Evolutionary conservation across 2,329 filamentous ascomycete species (phyloP), one percentile per base, ranked within the genome.

Genomic region (Trichoderma semiorbis): DNA sequence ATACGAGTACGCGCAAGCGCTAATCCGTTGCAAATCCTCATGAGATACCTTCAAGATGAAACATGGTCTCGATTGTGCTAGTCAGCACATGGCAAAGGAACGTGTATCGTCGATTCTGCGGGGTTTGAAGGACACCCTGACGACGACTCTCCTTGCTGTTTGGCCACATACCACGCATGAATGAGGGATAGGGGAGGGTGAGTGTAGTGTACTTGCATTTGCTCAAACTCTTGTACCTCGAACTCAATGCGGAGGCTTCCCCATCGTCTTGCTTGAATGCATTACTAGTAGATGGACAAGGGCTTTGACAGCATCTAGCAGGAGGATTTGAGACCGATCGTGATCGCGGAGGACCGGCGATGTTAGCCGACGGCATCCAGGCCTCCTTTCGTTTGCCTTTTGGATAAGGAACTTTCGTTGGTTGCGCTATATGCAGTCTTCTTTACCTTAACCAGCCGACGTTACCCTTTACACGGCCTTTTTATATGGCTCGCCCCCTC

Each of bases 121-220:
- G 36, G 58, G 21, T 21, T 50, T 11, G 6, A 30, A 34, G 39
- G 55, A 53, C 53, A 16, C 30, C 28, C 28, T 62, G 36, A 50
- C 21, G 26, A 53, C 26, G 43, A 28, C 28, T n/a, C 34, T 21
- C 18, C 58, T 61, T 21, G n/a, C 18, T 5, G 1, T n/a, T 28
- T 30, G 47, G 11, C 28, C 30, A 16, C n/a, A 32, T 69, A 21
- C 24, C 12, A 50, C 24, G 30, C 53, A 30, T 21, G 24, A 34
- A 32, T 14, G 21, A 36, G 12, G n/a, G 24, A 30, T 60, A 32
- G 28, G 28, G 68, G 43, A 70, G 68, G 68, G 68, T 70, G 68
- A 57, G 43, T 50, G 58, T 70, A 70, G 68, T 63, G 32, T 70
- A 70, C 68, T 39, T 70, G 47, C 14, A 21, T 21, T 21, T 30